Conservation (phyloP, 371 early-diverging fungal species). For the Amoeboaphelidium protococcarum region DNA sequence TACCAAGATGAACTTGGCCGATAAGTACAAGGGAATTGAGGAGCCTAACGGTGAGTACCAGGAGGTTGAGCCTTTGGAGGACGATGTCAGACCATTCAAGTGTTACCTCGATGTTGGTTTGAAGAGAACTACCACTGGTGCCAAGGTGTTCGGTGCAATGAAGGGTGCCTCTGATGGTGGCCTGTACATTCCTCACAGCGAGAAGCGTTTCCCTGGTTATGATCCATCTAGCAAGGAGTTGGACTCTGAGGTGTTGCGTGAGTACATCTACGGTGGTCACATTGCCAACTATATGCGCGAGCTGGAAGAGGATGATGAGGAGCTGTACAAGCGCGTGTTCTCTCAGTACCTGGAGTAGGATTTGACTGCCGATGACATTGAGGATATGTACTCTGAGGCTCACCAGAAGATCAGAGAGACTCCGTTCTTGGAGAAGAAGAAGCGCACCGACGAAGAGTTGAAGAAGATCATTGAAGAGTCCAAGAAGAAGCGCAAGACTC, state of each 20-base stretch:
- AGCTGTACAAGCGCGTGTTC: conserved; percentile 93
- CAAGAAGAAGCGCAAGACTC: neutral
- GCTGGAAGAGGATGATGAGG: conserved; percentile 95
- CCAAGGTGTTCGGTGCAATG: conserved; percentile 96
- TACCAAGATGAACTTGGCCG: conserved; percentile 76
- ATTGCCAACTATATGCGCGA: conserved; percentile 94
- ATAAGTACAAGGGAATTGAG: conserved; percentile 81
- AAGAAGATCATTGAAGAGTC: neutral
- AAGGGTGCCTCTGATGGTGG: conserved; percentile 99
- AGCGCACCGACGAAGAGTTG: conserved; percentile 29
- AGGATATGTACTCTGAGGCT: conserved; percentile 82
- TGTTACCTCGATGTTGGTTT: conserved; percentile 98
- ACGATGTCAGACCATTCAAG: conserved; percentile 94
- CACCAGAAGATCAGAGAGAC: conserved; percentile 83
- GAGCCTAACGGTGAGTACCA: conserved; percentile 79
- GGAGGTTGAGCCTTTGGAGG: conserved; percentile 64
- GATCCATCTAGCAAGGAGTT: conserved; percentile 65
- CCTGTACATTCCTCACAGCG: conserved; percentile 91
- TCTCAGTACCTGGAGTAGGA: conserved; percentile 76
- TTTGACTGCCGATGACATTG: conserved; percentile 71
- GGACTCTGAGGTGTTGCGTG: conserved; percentile 82
- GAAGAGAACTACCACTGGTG: conserved; percentile 94
- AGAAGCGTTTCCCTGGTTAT: conserved; percentile 96
- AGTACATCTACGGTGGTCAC: conserved; percentile 97
- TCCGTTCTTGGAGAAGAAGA: conserved; percentile 39